phyloP scores from a whole-genome alignment of 225 moss, liverwort and hornwort genomes.

The Sphagnum contortum region DNA sequence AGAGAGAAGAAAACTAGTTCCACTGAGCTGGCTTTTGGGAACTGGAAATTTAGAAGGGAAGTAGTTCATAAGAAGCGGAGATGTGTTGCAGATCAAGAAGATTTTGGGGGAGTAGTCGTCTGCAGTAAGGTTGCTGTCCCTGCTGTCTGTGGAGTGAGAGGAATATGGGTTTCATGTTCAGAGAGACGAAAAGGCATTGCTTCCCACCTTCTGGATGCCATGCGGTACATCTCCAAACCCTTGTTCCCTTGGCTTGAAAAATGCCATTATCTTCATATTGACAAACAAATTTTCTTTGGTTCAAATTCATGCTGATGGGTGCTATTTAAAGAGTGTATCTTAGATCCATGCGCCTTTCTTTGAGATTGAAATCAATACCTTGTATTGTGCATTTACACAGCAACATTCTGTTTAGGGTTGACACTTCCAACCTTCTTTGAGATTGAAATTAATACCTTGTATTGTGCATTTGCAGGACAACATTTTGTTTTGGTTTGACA shows the following conservation, averaged over 20 bases:
- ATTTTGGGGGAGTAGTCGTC: slow-evolving; percentile 24
- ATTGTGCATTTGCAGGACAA: slow-evolving; percentile 17
- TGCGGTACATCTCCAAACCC: slow-evolving; percentile 16
- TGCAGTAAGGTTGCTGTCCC: slow-evolving; percentile 26
- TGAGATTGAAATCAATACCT: no score
- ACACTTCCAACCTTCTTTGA: neutral
- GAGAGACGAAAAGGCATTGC: slow-evolving; percentile 45
- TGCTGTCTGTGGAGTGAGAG: slow-evolving; percentile 39
- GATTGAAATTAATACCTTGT: neutral
- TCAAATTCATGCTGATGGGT: no score
- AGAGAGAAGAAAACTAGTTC: neutral
- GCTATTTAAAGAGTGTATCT: no score
- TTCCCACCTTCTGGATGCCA: slow-evolving; percentile 36
- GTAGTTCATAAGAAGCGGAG: slow-evolving; percentile 11
- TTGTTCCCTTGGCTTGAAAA: no score
- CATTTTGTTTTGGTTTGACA: slow-evolving; percentile 26
- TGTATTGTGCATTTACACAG: no score
- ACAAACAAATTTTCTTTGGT: no score
- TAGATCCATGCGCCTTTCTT: no score
- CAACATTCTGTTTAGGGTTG: no score
- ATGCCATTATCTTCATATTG: no score
- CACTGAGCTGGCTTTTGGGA: slow-evolving; percentile 27
- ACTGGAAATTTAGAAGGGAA: slow-evolving; percentile 26
- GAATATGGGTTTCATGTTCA: slow-evolving; percentile 39
- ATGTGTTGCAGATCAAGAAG: slow-evolving; percentile 11